Conservation (phyloP, 345 rosid genomes). For the Salix arbutifolia region DNA sequence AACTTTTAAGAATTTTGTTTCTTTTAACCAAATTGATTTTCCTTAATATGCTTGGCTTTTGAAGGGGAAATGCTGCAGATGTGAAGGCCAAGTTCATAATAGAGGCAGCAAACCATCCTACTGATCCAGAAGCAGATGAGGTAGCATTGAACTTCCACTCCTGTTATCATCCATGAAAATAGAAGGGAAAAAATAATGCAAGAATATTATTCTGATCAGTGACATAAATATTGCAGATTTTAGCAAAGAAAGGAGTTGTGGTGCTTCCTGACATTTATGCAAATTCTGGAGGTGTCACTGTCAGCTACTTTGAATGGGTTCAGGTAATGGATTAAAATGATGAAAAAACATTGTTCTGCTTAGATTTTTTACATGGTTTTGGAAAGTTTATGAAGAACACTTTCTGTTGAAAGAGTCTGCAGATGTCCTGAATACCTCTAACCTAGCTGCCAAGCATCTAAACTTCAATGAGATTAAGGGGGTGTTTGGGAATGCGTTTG, state of each 20-base stretch:
- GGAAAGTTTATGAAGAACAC: background rate
- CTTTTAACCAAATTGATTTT: background rate
- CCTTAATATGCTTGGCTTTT: background rate
- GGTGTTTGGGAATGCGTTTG: too few relatives aligned
- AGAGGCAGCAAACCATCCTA: conserved; percentile 98
- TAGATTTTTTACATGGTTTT: background rate
- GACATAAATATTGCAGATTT: conserved; percentile 50
- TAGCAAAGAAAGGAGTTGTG: conserved; percentile 81
- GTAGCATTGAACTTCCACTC: conserved; percentile 27
- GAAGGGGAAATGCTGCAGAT: conserved; percentile 85
- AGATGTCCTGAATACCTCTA: background rate
- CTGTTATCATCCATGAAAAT: background rate
- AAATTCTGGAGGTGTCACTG: conserved; percentile 96
- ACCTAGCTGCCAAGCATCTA: background rate
- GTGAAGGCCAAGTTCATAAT: conserved; percentile 91
- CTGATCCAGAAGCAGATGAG: conserved; percentile 98
- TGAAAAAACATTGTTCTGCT: background rate
- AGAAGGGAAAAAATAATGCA: too few relatives aligned
- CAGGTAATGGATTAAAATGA: conserved; percentile 46
- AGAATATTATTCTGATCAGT: conserved; percentile 1
- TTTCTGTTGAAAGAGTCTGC: background rate
- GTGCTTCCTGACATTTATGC: conserved; percentile 99
- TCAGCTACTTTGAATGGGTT: conserved; percentile 99
- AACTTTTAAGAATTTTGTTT: background rate
- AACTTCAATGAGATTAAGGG: background rate